These are phyloP conservation scores for Oidium heveae DNA, from an alignment of 2,329 filamentous ascomycete genomes.

Conservation along the genomic window DNA sequence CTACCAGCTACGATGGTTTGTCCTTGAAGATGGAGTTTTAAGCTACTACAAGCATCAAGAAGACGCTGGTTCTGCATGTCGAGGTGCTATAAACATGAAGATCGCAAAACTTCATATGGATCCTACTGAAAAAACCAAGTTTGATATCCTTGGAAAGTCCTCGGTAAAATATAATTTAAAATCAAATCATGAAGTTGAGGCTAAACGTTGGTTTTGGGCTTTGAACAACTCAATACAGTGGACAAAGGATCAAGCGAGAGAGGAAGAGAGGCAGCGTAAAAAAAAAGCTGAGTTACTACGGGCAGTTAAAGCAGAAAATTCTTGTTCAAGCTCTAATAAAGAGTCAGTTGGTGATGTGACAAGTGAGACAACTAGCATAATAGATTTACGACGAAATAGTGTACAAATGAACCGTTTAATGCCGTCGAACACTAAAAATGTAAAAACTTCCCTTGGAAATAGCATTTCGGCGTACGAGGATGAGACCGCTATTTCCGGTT, in stretches of 20 bases:
- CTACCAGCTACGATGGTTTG: conserved; percentile 94
- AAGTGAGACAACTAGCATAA: conserved; percentile 7
- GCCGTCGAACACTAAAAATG: conserved; percentile 7
- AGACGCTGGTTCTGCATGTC: conserved; percentile 83
- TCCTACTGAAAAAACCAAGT: conserved; percentile 86
- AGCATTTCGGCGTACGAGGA: conserved; percentile 24
- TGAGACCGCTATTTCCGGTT: conserved; percentile 23
- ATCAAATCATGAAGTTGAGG: conserved; percentile 92
- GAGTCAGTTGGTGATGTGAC: conserved; percentile 6
- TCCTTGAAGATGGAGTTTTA: conserved; percentile 84
- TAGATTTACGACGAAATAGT: conserved; percentile 20
- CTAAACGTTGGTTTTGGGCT: conserved; percentile 97
- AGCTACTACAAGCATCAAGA: conserved; percentile 99
- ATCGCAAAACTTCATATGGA: conserved; percentile 93
- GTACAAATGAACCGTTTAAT: conserved; percentile 14
- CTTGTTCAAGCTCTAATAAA: conserved; percentile 16
- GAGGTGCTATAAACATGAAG: conserved; percentile 95
- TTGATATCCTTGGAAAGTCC: conserved; percentile 93
- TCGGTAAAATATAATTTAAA: conserved; percentile 97
- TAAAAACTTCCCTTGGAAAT: conserved; percentile 13
- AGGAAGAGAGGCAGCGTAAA: conserved; percentile 55
- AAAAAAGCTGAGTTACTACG: conserved; percentile 50
- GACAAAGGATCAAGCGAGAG: conserved; percentile 88
- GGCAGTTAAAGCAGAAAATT: conserved; percentile 57
- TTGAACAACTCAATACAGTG: conserved; percentile 97